Evolutionary conservation across 1,139 yeast genomes (phyloP).

Genomic region (Suhomyces atakaporum): DNA sequence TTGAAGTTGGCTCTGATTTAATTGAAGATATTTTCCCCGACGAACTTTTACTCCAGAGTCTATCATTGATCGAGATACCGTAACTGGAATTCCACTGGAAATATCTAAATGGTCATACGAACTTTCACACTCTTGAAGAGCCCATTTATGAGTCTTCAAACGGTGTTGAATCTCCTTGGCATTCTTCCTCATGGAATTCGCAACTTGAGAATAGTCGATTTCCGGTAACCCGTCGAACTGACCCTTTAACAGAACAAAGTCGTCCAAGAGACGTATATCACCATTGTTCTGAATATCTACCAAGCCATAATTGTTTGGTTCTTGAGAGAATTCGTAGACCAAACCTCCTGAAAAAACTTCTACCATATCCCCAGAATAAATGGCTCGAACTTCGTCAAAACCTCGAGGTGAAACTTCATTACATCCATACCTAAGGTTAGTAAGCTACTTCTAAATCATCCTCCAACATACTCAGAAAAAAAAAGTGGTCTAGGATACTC

Average conservation of each 20-base stretch:
- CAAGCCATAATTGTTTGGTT: conserved; percentile 84
- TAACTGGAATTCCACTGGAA: conserved; percentile 48
- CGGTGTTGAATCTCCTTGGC: conserved; percentile 27
- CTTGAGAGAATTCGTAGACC: conserved; percentile 89
- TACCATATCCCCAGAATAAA: conserved; percentile 75
- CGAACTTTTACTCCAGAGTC: conserved; percentile 47
- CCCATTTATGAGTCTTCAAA: conserved; percentile 26
- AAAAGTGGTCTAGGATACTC: conserved; percentile 76
- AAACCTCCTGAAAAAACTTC: conserved; percentile 88
- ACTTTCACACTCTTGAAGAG: conserved; percentile 43
- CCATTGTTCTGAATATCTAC: conserved; percentile 64
- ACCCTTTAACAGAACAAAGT: conserved; percentile 52
- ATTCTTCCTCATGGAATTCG: conserved; percentile 28
- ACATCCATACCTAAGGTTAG: conserved; percentile 61
- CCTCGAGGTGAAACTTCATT: conserved; percentile 77
- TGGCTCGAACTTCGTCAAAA: conserved; percentile 74
- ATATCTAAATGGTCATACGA: conserved; percentile 56
- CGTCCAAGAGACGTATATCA: conserved; percentile 53
- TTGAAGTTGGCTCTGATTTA: conserved; percentile 40
- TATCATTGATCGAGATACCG: conserved; percentile 48
- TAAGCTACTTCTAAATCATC: conserved; percentile 1
- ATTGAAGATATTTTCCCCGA: conserved; percentile 49
- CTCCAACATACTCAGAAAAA: conserved; percentile 81
- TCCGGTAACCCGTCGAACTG: conserved; percentile 43
- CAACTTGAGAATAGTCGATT: conserved; percentile 27